Base-by-base conservation (phyloP, 139 green algal species). In the Tetraselmis chui region DNA sequence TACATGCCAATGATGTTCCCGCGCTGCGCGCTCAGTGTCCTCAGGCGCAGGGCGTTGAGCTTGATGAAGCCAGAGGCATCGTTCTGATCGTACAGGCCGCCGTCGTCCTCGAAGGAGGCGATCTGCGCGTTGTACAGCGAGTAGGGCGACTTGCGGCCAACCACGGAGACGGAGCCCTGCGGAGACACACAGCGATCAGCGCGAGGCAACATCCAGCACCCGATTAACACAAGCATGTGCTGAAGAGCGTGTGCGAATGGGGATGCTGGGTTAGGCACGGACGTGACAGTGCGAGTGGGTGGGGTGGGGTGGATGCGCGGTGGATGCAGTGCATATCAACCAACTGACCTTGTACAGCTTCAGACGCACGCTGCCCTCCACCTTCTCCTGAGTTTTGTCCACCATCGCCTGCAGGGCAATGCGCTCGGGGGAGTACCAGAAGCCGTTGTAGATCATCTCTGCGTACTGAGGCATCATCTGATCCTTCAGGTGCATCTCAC, bases 51-150 rank as follows among this genome's bases (percentile, higher is more conserved):
- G 11, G 45, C 45, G 18, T 89, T 82, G 28, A 97, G 87, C 82
- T 94, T 93, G 88, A 97, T 97, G 91, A 99, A 99, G 75, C 96
- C 96, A 26, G 89, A 92, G 5, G 96, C 94, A 82, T 98, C 96
- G 81, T 95, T 92, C 87, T 98, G 45, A 87, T 97, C 91, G 84
- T 97, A 96, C 30, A 93, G 89, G 27, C 93, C 93, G 59, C 89
- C 91, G 85, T 98, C 96, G 82, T 99, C 95, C 91, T 99, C 96
- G 86, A 99, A 99, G 0, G 94, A 97, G 0, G 94, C 92, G 27
- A 99, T 93, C 76, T 96, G 92, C 80, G 89, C 89, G 89, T 97
- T 89, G 86, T 97, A 98, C 32, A 98, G 86, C 28, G 82, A 92
- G 86, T 89, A 91, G 5, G 82, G 85, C 24, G 85, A 89, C 83